These are phyloP conservation scores for Raffaelea deltoideospora DNA, from an alignment of 2,329 filamentous ascomycete species.

Conservation along the genomic window DNA sequence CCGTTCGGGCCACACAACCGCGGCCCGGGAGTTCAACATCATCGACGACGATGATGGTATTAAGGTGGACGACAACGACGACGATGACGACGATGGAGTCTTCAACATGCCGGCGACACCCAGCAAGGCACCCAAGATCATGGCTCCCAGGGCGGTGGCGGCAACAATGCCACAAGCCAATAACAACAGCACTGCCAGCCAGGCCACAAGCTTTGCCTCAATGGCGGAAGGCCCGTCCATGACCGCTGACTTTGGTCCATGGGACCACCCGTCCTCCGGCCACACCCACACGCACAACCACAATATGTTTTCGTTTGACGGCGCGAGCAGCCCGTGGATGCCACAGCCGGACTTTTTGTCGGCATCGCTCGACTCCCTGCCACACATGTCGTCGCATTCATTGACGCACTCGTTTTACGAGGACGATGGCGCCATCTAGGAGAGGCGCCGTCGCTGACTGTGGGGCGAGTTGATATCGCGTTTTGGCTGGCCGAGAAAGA, in stretches of 20 bases:
- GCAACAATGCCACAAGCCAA: no score
- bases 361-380: slow-evolving; percentile 1
- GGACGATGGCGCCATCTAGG: slow-evolving; percentile 5
- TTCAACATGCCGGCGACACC: slow-evolving; percentile 21
- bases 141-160: background rate
- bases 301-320: background rate
- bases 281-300: no score
- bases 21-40: background rate
- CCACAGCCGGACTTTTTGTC: slow-evolving; percentile 1
- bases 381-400: slow-evolving; percentile 1
- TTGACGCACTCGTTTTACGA: slow-evolving; percentile 4
- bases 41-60: slow-evolving; percentile 12
- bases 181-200: no score
- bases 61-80: background rate
- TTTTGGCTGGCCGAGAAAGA: no score
- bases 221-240: no score
- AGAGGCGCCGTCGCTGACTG: no score
- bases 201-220: no score
- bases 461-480: no score
- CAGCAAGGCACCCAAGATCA: slow-evolving; percentile 15
- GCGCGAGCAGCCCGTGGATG: background rate
- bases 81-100: slow-evolving; percentile 13
- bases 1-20: slow-evolving; percentile 3
- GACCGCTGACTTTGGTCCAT: no score
- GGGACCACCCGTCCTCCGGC: no score